These are phyloP conservation scores for Penicillium ucsense DNA, from an alignment of 495 filamentous ascomycete species.

Conservation along the genomic window DNA sequence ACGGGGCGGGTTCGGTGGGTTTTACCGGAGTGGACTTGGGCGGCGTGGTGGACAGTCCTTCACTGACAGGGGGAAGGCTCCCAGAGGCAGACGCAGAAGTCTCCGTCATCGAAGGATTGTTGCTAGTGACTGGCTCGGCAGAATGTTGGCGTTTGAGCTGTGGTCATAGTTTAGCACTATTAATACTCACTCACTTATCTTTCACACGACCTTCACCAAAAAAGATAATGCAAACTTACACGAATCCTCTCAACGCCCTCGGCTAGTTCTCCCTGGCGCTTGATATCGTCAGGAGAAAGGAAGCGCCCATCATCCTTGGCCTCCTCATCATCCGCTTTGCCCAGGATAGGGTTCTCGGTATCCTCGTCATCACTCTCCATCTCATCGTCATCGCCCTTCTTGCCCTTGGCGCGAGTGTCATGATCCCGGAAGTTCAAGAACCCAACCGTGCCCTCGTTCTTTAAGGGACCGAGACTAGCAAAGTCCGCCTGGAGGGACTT, in stretches of 20 bases:
- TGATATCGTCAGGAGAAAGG: slow-evolving; percentile 70
- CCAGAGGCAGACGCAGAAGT: slow-evolving; percentile 35
- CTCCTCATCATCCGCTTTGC: slow-evolving; percentile 65
- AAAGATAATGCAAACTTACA: slow-evolving; percentile 41
- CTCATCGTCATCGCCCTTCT: slow-evolving; percentile 24
- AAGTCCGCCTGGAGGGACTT: slow-evolving; percentile 74
- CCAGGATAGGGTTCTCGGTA: slow-evolving; percentile 38
- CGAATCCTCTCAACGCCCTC: slow-evolving; percentile 89
- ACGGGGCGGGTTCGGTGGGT: slow-evolving; percentile 18
- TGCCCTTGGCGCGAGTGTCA: slow-evolving; percentile 41
- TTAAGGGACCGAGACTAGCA: slow-evolving; percentile 71
- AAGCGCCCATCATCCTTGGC: slow-evolving; percentile 53
- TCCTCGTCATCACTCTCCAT: slow-evolving; percentile 69
- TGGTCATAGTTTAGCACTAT: slow-evolving; percentile 8
- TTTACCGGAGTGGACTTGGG: slow-evolving; percentile 17
- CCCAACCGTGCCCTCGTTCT: slow-evolving; percentile 73
- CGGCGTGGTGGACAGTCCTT: slow-evolving; percentile 32
- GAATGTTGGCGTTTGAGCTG: slow-evolving; percentile 96
- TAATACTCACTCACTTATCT: background rate
- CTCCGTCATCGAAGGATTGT: slow-evolving; percentile 30
- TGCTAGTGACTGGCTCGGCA: slow-evolving; percentile 55
- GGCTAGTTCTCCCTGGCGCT: slow-evolving; percentile 73
- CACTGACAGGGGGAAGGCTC: slow-evolving; percentile 15
- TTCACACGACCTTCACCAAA: background rate
- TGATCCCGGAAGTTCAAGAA: slow-evolving; percentile 82